These are phyloP conservation scores for Cyberlindnera sargentensis DNA, from an alignment of 805 yeast genomes.

Conservation along the genomic window DNA sequence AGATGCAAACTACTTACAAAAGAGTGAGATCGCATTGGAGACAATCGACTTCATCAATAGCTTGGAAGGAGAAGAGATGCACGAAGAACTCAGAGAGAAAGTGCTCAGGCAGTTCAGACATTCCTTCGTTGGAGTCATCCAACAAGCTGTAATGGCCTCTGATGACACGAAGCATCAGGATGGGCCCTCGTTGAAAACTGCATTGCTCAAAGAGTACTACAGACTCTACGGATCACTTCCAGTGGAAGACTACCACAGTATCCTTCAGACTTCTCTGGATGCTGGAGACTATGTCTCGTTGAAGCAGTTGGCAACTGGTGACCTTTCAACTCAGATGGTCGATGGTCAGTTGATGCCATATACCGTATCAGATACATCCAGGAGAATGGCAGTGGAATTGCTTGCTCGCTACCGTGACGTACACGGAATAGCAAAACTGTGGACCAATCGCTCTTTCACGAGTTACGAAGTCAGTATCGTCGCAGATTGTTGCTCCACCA, in stretches of 20 bases:
- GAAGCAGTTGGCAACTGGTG: background rate
- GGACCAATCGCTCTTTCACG: constrained; percentile 1
- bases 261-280: constrained; percentile 1
- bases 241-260: constrained; percentile 9
- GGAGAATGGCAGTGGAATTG: background rate
- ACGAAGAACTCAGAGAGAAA: background rate
- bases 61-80: too few relatives aligned
- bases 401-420: background rate
- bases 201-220: background rate
- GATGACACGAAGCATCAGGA: constrained; percentile 1
- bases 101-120: constrained; percentile 4
- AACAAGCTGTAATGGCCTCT: background rate
- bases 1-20: background rate
- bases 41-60: background rate
- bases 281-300: background rate
- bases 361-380: background rate
- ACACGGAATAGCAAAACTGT: background rate
- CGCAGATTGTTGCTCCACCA: background rate
- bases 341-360: background rate
- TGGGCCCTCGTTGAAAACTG: background rate
- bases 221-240: constrained; percentile 1
- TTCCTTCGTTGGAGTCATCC: constrained; percentile 6
- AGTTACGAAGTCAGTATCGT: constrained; percentile 1
- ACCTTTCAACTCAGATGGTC: background rate
- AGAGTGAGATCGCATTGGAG: background rate